Percentiles rank a stretch among this genome's conserved stretches.
These are phyloP conservation scores for Microcera coccophila DNA, from an alignment of 2,329 filamentous ascomycete species.

Conservation along the genomic window DNA sequence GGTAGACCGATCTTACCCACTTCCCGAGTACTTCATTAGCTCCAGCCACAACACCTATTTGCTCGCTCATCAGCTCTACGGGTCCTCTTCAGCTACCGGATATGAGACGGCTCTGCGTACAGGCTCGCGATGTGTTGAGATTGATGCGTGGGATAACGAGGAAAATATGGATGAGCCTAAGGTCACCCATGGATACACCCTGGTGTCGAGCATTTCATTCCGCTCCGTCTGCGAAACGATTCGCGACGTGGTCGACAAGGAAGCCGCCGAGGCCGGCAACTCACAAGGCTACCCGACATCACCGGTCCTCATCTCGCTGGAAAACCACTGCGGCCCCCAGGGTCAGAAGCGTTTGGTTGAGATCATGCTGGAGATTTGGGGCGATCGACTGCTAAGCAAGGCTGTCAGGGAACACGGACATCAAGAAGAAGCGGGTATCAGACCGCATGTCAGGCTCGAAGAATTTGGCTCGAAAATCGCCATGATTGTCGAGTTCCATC, in stretches of 20 bases:
- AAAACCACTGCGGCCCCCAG: slow-evolving; percentile 60
- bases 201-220: slow-evolving; percentile 63
- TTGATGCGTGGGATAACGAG: slow-evolving; percentile 67
- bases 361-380: slow-evolving; percentile 64
- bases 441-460: slow-evolving; percentile 53
- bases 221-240: slow-evolving; percentile 63
- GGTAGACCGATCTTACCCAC: slow-evolving; percentile 54
- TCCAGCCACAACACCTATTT: slow-evolving; percentile 73
- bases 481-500: slow-evolving; percentile 65
- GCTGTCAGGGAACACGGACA: slow-evolving; percentile 54
- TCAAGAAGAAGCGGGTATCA: slow-evolving; percentile 48
- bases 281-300: slow-evolving; percentile 42
- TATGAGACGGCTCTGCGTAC: slow-evolving; percentile 60
- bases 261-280: slow-evolving; percentile 41
- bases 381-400: slow-evolving; percentile 55
- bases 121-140: slow-evolving; percentile 67
- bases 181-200: slow-evolving; percentile 66
- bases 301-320: slow-evolving; percentile 61
- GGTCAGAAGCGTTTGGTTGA: slow-evolving; percentile 59
- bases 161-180: slow-evolving; percentile 61
- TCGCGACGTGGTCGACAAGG: slow-evolving; percentile 57
- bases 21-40: slow-evolving; percentile 69
- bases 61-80: slow-evolving; percentile 65
- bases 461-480: slow-evolving; percentile 61
- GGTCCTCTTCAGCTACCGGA: slow-evolving; percentile 56